Conservation (phyloP, 495 filamentous ascomycete species). For the Antarctomyces pellizariae region DNA sequence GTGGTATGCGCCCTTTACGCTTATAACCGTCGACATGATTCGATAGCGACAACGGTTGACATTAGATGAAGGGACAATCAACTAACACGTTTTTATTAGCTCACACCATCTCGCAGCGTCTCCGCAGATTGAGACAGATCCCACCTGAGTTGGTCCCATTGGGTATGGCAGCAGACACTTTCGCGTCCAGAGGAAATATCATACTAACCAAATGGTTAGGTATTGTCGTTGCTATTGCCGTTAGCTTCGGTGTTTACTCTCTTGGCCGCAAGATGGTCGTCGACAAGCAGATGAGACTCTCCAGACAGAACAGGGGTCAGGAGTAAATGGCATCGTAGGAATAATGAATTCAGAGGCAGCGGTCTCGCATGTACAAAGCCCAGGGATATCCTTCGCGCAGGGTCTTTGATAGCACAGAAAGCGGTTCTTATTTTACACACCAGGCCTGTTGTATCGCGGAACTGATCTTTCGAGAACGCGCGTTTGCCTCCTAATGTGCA, state of each 20-base stretch:
- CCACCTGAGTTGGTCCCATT: constrained; percentile 89
- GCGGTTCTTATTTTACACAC: no score
- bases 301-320: constrained; percentile 13
- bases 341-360: background rate
- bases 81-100: constrained; percentile 25
- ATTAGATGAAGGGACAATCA: background rate
- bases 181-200: background rate
- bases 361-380: no score
- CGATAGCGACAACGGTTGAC: background rate
- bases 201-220: constrained; percentile 22
- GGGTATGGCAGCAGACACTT: constrained; percentile 31
- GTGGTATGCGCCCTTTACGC: constrained; percentile 33
- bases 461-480: no score
- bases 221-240: constrained; percentile 49
- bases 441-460: no score
- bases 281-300: constrained; percentile 81
- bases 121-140: constrained; percentile 65
- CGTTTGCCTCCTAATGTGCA: no score
- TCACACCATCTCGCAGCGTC: constrained; percentile 91
- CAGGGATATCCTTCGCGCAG: no score
- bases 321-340: background rate
- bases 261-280: constrained; percentile 53
- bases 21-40: background rate
- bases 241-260: constrained; percentile 55
- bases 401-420: no score